Conservation (phyloP, 768 basidiomycete genomes). For the Lactarius tabidus region DNA sequence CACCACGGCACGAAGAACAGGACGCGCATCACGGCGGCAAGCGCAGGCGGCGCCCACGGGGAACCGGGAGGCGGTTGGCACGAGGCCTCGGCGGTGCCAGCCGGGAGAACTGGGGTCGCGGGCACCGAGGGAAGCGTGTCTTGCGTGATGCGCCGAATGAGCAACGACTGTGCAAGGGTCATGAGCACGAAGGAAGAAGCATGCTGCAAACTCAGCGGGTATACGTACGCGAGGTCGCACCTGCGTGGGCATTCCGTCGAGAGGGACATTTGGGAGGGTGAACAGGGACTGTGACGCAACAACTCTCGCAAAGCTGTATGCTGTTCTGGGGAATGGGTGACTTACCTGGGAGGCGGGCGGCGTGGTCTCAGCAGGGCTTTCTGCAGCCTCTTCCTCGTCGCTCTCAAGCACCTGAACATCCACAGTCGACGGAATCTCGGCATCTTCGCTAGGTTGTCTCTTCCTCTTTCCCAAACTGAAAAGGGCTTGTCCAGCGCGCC, state of each 20-base stretch:
- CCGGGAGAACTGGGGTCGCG: background rate
- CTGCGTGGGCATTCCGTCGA: too few species aligned
- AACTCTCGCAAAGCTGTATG: too few species aligned
- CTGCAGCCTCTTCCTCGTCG: background rate
- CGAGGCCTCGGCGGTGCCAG: background rate
- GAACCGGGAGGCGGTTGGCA: slow-evolving; percentile 1
- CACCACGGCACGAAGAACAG: slow-evolving; percentile 24
- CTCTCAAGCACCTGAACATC: slow-evolving; percentile 5
- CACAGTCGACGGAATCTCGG: background rate
- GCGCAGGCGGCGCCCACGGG: background rate
- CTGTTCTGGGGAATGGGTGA: background rate
- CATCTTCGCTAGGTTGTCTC: slow-evolving; percentile 9
- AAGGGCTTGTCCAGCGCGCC: slow-evolving; percentile 16
- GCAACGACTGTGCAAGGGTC: background rate
- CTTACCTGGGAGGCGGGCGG: background rate
- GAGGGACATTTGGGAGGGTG: slow-evolving; percentile 17
- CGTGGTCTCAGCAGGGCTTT: background rate
- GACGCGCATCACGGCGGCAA: slow-evolving; percentile 8
- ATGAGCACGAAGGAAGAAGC: background rate
- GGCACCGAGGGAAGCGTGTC: slow-evolving; percentile 7
- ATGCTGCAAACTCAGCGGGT: too few species aligned
- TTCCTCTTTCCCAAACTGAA: slow-evolving; percentile 14
- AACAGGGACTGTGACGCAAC: slow-evolving; percentile 4
- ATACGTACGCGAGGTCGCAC: slow-evolving; percentile 7
- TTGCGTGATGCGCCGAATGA: background rate